These are phyloP conservation scores for Komagataella populi DNA, from an alignment of 805 yeast genomes.

Conservation along the genomic window DNA sequence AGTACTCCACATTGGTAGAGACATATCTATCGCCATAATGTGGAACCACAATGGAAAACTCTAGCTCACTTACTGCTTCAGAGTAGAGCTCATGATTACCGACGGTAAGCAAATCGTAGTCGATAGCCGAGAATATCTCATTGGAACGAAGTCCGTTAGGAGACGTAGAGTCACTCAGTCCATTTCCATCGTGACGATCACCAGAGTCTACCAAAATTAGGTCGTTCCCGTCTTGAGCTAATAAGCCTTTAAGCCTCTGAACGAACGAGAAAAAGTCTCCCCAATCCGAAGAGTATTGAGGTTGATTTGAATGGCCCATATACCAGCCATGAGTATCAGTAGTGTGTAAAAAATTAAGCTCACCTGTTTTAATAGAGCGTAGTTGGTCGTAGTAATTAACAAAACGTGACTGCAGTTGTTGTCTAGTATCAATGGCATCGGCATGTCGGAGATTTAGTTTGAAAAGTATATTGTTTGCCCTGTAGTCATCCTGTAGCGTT, in stretches of 20 bases:
- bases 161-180: slow-evolving; percentile 63
- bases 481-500: background rate
- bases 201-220: slow-evolving; percentile 76
- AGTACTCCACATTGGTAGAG: slow-evolving; percentile 57
- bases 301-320: slow-evolving; percentile 76
- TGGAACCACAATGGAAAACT: slow-evolving; percentile 45
- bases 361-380: slow-evolving; percentile 53
- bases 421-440: slow-evolving; percentile 6
- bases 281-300: slow-evolving; percentile 76
- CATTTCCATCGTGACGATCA: slow-evolving; percentile 92
- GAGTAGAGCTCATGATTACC: slow-evolving; percentile 89
- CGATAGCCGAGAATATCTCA: slow-evolving; percentile 45
- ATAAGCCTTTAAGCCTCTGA: slow-evolving; percentile 28
- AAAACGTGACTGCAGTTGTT: slow-evolving; percentile 17
- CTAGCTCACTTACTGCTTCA: slow-evolving; percentile 49
- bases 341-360: slow-evolving; percentile 78
- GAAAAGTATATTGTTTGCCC: slow-evolving; percentile 1
- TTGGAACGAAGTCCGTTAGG: slow-evolving; percentile 61
- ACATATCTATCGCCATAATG: slow-evolving; percentile 54
- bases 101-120: slow-evolving; percentile 68
- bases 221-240: slow-evolving; percentile 39
- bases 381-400: slow-evolving; percentile 23
- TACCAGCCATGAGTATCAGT: slow-evolving; percentile 98
- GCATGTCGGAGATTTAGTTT: background rate
- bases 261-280: slow-evolving; percentile 77